Conservation (phyloP, 306 rosid genomes). For the Ormosia semicastrata region DNA sequence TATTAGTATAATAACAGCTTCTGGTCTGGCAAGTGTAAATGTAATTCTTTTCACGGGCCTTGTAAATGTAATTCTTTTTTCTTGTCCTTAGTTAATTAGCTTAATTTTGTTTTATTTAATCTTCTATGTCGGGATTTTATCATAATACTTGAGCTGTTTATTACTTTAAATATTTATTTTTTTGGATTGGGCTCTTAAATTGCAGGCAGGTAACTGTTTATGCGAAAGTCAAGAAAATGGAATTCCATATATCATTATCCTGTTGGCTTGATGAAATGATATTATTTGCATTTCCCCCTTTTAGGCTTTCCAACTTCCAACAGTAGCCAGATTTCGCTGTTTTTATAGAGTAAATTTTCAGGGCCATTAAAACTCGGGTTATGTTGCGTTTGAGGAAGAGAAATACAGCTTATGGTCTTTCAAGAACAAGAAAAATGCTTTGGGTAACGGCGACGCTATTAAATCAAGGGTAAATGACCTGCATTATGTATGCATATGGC, state of each 20-base stretch:
- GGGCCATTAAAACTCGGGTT: not conserved
- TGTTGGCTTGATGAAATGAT: not conserved
- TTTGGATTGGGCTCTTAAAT: not conserved
- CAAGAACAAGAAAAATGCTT: not conserved
- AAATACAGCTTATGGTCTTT: not conserved
- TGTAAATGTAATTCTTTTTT: not conserved
- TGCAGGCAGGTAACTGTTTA: not conserved
- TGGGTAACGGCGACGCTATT: not conserved
- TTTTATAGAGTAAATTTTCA: too few species aligned
- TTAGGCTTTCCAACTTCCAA: not conserved
- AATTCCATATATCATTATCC: not conserved
- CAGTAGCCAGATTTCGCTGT: not conserved
- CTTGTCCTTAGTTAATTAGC: not conserved
- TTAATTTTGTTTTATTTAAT: not conserved
- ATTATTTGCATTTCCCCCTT: not conserved
- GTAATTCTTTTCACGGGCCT: not conserved
- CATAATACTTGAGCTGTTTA: not conserved
- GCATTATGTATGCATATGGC: not conserved
- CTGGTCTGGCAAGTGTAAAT: not conserved
- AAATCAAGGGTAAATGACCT: not conserved
- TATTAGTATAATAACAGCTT: slow-evolving; percentile 13
- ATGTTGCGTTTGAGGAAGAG: not conserved
- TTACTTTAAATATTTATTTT: not conserved
- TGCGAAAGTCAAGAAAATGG: slow-evolving; percentile 1
- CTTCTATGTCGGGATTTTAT: not conserved